Base-by-base conservation (phyloP, 345 rosid genomes). In the Arabidopsis suecica region DNA sequence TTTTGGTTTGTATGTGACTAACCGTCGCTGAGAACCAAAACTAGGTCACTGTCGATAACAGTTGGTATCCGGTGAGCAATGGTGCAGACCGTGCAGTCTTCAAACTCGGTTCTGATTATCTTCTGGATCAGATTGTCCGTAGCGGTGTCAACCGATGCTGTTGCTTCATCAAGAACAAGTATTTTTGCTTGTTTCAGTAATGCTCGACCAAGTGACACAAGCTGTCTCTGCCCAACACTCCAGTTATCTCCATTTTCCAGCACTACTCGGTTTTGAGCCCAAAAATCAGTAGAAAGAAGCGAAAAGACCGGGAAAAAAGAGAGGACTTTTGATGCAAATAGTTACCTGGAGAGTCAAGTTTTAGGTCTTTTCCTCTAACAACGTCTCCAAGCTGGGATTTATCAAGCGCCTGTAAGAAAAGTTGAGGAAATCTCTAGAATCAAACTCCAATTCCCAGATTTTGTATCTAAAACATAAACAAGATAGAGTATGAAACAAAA, bases 41-140 rank as follows among this genome's bases (percentile, higher is more conserved):
- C 99, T 12, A 90, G 84, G 82, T 95, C 99, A 68, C 99, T 95
- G 83, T 95, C 98, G 7, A 95, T 93, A 41, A 95, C 98, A 41
- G 99, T 93, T 44, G 97, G 98, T 77, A 95, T 95, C 23, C 98
- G 96, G 80, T 95, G 99, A 10, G 99, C 99, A 73, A 95, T 93
- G 30, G 99, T 95, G 87, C 96, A 89, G 51, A 95, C 99, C 0
- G 98, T 95, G 81, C 99, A 95, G 73, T 87, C 75, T 79, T 87
- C 76, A 79, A 95, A 95, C 86, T 95, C 98, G 1, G 90, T 88
- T 48, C 99, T 88, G 75, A 95, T 87, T 22, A 93, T 95, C 90
- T 88, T 89, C 80, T 95, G 99, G 62, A 95, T 90, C 20, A 95
- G 89, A 85, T 95, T 93, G 79, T 95, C 99, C 4, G 99, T 95